Percentiles rank a stretch among this genome's conserved stretches.
Conservation (phyloP, 371 early-diverging fungal genomes). For the Synchytrium microbalum region DNA sequence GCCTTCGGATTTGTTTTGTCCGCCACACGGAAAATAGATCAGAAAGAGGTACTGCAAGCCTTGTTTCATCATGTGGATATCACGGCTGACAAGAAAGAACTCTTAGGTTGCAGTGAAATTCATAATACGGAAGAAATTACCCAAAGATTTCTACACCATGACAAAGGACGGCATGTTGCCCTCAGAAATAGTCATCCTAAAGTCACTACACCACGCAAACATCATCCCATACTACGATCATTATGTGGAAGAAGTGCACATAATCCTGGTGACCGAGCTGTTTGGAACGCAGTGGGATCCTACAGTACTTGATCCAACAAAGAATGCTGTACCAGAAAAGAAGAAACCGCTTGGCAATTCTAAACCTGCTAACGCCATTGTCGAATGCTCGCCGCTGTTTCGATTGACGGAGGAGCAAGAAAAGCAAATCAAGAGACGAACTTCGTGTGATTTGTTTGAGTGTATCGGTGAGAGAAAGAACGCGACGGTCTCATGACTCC, state of each 20-base stretch:
- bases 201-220: conserved; percentile 43
- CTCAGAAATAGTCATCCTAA: conserved; percentile 20
- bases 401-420: conserved; percentile 9
- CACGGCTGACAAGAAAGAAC: not conserved
- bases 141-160: conserved; percentile 40
- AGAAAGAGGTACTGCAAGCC: conserved; percentile 13
- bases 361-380: conserved; percentile 11
- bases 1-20: conserved; percentile 43
- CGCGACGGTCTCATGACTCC: no score
- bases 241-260: conserved; percentile 17
- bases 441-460: conserved; percentile 35
- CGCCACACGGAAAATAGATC: conserved; percentile 20
- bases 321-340: conserved; percentile 19
- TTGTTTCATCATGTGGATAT: not conserved
- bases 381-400: conserved; percentile 13
- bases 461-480: conserved; percentile 37
- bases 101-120: conserved; percentile 70
- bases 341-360: no score
- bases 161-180: conserved; percentile 31
- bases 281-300: conserved; percentile 25
- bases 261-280: conserved; percentile 28
- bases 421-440: conserved; percentile 14
- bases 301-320: conserved; percentile 9
- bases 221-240: conserved; percentile 35
- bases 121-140: conserved; percentile 59